phyloP scores from a whole-genome alignment of 208 protist genomes.

The Leishmania tarentolae region DNA sequence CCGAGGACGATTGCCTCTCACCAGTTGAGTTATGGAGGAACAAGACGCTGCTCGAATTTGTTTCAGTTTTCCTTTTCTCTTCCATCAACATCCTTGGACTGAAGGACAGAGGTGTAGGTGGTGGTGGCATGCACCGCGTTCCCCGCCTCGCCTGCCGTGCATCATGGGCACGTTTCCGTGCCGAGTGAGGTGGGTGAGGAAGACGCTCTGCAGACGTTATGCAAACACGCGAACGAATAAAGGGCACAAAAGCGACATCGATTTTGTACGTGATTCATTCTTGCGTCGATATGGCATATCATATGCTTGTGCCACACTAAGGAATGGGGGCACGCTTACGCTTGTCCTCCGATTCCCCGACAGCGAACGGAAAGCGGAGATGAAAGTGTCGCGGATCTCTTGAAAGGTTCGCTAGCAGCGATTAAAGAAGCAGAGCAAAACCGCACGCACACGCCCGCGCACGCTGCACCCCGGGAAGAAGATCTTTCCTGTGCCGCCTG shows the following conservation, averaged over 20 bases:
- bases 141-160: neutral
- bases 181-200: neutral
- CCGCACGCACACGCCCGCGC: neutral
- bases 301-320: neutral
- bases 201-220: neutral
- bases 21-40: neutral
- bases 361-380: neutral
- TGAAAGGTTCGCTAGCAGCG: neutral
- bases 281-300: too few relatives aligned
- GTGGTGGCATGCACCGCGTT: neutral
- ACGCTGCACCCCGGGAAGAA: neutral
- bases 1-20: neutral
- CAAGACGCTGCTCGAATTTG: neutral
- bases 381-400: neutral
- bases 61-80: neutral
- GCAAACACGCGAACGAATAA: neutral
- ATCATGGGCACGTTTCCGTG: neutral
- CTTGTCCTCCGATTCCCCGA: neutral
- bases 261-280: neutral
- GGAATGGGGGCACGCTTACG: neutral
- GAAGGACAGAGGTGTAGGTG: neutral
- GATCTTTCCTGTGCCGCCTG: neutral
- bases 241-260: neutral
- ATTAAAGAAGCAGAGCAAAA: neutral
- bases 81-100: neutral